A percentile compares a stretch with the other conserved stretches of the same genome.
These are phyloP conservation scores for Starmerella apicola DNA, from an alignment of 805 yeast genomes.

Conservation along the genomic window DNA sequence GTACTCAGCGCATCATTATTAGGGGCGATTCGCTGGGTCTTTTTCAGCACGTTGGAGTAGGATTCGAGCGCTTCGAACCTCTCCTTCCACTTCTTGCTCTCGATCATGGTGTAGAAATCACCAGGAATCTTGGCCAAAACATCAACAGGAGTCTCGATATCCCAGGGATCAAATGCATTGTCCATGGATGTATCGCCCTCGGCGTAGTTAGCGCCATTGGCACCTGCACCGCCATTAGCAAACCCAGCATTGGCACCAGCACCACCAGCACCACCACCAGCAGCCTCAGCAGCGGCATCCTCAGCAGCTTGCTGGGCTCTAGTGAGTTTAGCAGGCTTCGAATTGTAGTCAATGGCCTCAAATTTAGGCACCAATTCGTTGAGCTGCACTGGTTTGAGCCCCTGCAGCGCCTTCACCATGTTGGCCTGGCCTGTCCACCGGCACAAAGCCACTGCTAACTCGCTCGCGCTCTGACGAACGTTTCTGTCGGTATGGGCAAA, in stretches of 20 bases:
- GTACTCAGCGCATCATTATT: slow-evolving; percentile 22
- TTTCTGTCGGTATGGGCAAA: slow-evolving; percentile 78
- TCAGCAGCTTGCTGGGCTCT: slow-evolving; percentile 8
- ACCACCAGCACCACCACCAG: background rate
- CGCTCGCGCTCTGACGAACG: slow-evolving; percentile 68
- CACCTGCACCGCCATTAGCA: slow-evolving; percentile 2
- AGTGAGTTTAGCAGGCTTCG: slow-evolving; percentile 10
- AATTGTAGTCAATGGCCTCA: slow-evolving; percentile 32
- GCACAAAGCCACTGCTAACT: slow-evolving; percentile 54
- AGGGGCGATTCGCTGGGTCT: slow-evolving; percentile 38
- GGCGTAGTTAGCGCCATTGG: slow-evolving; percentile 16
- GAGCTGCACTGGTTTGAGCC: slow-evolving; percentile 83
- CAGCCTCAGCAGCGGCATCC: slow-evolving; percentile 1
- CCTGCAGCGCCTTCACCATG: slow-evolving; percentile 42
- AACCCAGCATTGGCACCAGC: background rate
- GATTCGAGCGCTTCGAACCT: slow-evolving; percentile 76
- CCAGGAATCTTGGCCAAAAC: slow-evolving; percentile 54
- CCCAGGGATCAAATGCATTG: slow-evolving; percentile 39
- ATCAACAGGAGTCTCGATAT: slow-evolving; percentile 55
- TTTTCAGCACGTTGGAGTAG: slow-evolving; percentile 27
- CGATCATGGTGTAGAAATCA: slow-evolving; percentile 42
- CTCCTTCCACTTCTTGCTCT: slow-evolving; percentile 77
- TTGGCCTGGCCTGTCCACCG: slow-evolving; percentile 61
- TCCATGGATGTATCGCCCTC: slow-evolving; percentile 9
- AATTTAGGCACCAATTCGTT: slow-evolving; percentile 66